Base-by-base conservation (phyloP, 2,329 filamentous ascomycete genomes). In the Ophiocordyceps unilateralis region DNA sequence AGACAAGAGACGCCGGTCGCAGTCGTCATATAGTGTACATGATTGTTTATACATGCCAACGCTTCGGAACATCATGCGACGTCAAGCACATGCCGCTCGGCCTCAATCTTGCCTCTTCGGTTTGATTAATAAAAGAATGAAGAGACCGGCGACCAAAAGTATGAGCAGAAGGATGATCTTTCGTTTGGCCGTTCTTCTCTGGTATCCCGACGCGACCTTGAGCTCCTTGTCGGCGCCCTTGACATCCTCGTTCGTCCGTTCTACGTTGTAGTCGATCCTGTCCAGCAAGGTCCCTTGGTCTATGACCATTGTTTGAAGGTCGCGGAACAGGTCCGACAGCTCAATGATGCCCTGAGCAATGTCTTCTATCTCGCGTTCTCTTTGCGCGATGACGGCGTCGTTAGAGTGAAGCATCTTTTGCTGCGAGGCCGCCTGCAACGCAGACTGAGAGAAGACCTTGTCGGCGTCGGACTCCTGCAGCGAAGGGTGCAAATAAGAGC, bases 271-370 rank as follows among this genome's bases (percentile, higher is more conserved):
- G 62, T 98, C 93, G 53, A 93, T 93, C 55, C 91, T 81, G 61
- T 93, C 88, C 20, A 94, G 71, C 74, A 93, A 83, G 14, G 85
- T 91, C 43, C 86, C 86, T 60, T 91, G 83, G 56, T 91, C 83
- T 50, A 93, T 88, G 52, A 93, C 86, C 88, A 98, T 96, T 40
- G 72, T 81, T 62, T 98, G 91, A 24, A 98, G 68, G 55, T 98
- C 91, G 48, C 93, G 85, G 67, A 98, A 98, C 41, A 98, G 85
- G 58, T 95, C 91, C 4, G 89, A 85, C 8, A 98, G 69, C 58
- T 96, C 89, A 55, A 98, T 96, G 61, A 98, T 96, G 45, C 91
- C 89, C 58, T 95, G 88, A 2, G 91, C 91, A 49, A 98, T 98
- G 53, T 95, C 88, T 56, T 93, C 93, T 54, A 98, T 98, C 61